Conservation (phyloP, 768 basidiomycete genomes). For the Dacryopinax spathularia region DNA sequence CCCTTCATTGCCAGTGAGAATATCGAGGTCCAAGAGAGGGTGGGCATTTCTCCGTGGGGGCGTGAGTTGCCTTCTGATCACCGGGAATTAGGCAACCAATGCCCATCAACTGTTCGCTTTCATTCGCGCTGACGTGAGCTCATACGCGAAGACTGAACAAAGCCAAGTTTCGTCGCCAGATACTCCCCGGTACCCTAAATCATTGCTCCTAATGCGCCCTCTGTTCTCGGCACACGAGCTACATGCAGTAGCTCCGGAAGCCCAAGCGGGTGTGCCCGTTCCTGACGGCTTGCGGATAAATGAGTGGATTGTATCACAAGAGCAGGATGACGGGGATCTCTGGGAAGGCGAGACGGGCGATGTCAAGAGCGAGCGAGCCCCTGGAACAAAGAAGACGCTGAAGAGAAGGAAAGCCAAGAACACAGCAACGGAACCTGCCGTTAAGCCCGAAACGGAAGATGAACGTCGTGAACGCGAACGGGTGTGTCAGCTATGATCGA, state of each 20-base stretch:
- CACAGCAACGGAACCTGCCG: conserved; percentile 22
- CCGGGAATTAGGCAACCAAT: conserved; percentile 54
- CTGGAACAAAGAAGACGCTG: conserved; percentile 22
- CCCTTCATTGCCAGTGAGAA: conserved; percentile 48
- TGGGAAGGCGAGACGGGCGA: conserved; percentile 21
- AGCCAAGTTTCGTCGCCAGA: conserved; percentile 23
- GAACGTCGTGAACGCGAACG: conserved; percentile 46
- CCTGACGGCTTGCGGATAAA: conserved; percentile 83
- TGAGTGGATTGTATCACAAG: conserved; percentile 63
- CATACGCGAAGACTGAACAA: conserved; percentile 34
- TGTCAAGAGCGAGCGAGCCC: conserved; percentile 25
- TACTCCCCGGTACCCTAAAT: conserved; percentile 61
- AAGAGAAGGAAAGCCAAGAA: conserved; percentile 38
- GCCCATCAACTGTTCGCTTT: conserved; percentile 60
- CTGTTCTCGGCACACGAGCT: conserved; percentile 66
- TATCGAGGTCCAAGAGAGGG: conserved; percentile 87
- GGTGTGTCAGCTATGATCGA: conserved; percentile 30
- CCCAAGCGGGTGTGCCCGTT: conserved; percentile 65
- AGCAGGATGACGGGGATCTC: conserved; percentile 24
- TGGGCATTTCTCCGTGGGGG: conserved; percentile 26
- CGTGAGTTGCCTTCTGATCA: background rate
- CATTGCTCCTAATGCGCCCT: conserved; percentile 70
- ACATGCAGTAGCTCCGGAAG: conserved; percentile 64
- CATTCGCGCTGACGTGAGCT: conserved; percentile 54
- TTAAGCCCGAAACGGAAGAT: conserved; percentile 36